Conservation (phyloP, 352 stramenopile species). For the Aphanomyces stellatus region DNA sequence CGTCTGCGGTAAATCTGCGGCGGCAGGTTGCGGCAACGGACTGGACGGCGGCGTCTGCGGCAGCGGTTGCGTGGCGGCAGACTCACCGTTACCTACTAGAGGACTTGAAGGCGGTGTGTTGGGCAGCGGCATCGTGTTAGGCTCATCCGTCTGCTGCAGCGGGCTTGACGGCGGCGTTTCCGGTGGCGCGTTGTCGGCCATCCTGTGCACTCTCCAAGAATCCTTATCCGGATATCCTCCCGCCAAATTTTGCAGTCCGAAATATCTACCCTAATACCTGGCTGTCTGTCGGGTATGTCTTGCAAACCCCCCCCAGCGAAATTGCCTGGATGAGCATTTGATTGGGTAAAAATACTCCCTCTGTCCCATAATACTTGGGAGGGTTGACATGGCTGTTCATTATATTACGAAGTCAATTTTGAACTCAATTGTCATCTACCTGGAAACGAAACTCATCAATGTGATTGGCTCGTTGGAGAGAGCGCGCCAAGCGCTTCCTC, state of each 20-base stretch:
- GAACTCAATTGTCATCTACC: not conserved
- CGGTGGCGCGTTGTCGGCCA: constrained; percentile 25
- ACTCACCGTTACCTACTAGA: constrained; percentile 3
- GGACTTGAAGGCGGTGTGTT: constrained; percentile 20
- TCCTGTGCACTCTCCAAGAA: not conserved
- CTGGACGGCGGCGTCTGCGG: constrained; percentile 16
- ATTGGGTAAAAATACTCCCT: no score
- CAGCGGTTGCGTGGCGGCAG: constrained; percentile 21
- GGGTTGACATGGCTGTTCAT: not conserved
- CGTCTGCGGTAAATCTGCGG: not conserved
- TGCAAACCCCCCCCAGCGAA: no score
- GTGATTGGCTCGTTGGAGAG: not conserved
- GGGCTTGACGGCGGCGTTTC: constrained; percentile 57
- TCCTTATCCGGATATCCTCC: constrained; percentile 7
- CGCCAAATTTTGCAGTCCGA: constrained; percentile 5
- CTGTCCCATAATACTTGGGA: not conserved
- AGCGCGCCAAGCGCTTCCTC: not conserved
- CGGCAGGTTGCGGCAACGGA: not conserved
- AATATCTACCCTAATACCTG: no score
- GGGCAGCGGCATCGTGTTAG: constrained; percentile 40
- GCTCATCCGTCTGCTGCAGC: constrained; percentile 21
- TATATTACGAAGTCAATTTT: not conserved
- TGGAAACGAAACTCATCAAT: not conserved
- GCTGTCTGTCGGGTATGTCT: no score
- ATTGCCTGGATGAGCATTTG: no score